phyloP scores from a whole-genome alignment of 2,329 filamentous ascomycete species.

The Tympanopsis confertula region DNA sequence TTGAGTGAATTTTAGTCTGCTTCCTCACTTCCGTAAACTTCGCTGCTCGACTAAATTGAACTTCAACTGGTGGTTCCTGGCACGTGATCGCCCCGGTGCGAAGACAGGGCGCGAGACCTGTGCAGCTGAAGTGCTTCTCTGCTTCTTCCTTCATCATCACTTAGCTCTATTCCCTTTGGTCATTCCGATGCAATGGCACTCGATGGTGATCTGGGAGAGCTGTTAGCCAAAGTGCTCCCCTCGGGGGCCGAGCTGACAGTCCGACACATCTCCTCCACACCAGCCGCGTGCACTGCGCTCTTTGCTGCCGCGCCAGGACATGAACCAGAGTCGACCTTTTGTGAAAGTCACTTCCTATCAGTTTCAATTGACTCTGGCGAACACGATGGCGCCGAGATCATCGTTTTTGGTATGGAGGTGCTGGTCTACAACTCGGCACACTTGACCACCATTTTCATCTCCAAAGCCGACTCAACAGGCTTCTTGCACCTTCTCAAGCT shows the following conservation, averaged over 20 bases:
- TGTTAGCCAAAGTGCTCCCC: slow-evolving; percentile 1
- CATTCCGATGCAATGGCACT: no score
- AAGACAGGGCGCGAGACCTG: no score
- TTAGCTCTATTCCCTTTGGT: no score
- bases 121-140: no score
- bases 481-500: slow-evolving; percentile 23
- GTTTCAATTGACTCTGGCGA: slow-evolving; percentile 22
- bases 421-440: slow-evolving; percentile 46
- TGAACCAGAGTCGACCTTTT: slow-evolving; percentile 42
- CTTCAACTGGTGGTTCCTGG: no score
- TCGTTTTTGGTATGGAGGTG: slow-evolving; percentile 54
- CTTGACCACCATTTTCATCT: slow-evolving; percentile 40
- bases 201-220: not conserved
- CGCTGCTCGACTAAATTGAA: no score
- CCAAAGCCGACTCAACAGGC: slow-evolving; percentile 60
- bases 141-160: no score
- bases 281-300: slow-evolving; percentile 41
- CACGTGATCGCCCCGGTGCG: no score
- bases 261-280: slow-evolving; percentile 50
- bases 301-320: slow-evolving; percentile 46
- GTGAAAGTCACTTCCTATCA: slow-evolving; percentile 51
- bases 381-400: slow-evolving; percentile 15
- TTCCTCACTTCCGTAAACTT: no score
- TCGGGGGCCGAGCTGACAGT: slow-evolving; percentile 13
- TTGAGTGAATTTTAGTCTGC: no score